Evolutionary conservation across 495 filamentous ascomycete genomes (phyloP).

Genomic region (Parmelia sp.): DNA sequence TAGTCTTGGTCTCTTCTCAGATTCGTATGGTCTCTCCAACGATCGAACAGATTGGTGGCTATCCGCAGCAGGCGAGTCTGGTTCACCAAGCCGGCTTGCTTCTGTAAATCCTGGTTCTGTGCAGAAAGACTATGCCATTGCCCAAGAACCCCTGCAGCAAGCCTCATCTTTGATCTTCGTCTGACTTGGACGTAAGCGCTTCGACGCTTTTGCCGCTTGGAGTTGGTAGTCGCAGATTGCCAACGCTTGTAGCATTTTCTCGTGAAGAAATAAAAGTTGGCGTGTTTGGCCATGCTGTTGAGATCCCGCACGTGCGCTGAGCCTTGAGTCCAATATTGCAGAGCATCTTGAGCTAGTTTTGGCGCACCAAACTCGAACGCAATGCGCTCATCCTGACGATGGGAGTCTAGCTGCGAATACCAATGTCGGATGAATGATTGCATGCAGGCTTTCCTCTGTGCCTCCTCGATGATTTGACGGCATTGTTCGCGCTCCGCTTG

Average conservation of each 20-base stretch:
- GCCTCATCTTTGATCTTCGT: constrained; percentile 50
- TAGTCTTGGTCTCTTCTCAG: constrained; percentile 35
- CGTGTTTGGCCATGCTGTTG: constrained; percentile 48
- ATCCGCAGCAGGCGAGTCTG: constrained; percentile 38
- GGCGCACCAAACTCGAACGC: constrained; percentile 51
- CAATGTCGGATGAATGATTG: constrained; percentile 39
- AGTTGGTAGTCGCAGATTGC: constrained; percentile 45
- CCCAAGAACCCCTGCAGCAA: constrained; percentile 42
- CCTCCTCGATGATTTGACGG: constrained; percentile 27
- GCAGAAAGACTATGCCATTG: constrained; percentile 41
- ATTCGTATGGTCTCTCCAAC: constrained; percentile 40
- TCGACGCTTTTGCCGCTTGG: constrained; percentile 49
- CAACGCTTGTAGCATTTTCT: constrained; percentile 50
- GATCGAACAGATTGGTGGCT: constrained; percentile 40
- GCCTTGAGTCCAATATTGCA: constrained; percentile 45
- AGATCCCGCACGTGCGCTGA: constrained; percentile 43
- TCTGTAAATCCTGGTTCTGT: constrained; percentile 25
- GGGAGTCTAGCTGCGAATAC: constrained; percentile 38
- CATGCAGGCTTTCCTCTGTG: constrained; percentile 33
- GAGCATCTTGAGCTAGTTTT: constrained; percentile 41
- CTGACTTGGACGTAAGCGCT: constrained; percentile 55
- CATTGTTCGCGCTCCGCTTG: constrained; percentile 35
- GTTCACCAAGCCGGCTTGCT: constrained; percentile 13
- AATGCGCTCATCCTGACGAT: constrained; percentile 42
- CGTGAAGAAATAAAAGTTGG: constrained; percentile 53